Evolutionary conservation across 495 filamentous ascomycete species (phyloP).

Genomic region (Hypoxylon lienhwacheense): DNA sequence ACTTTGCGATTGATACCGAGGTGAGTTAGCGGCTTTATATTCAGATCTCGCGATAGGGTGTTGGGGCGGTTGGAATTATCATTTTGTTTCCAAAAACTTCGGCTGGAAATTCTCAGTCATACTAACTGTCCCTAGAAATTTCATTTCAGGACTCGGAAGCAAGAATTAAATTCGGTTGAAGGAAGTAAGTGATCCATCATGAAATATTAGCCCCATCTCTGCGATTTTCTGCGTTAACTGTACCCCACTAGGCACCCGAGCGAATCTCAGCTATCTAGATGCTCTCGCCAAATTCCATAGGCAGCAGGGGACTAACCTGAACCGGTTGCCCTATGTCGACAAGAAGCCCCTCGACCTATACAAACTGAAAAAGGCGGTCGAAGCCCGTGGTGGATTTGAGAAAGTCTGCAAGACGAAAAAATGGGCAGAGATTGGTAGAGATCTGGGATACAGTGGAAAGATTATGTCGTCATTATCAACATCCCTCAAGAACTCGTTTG

Average conservation of each 20-base stretch:
- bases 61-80: too few relatives aligned
- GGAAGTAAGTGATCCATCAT: conserved; percentile 70
- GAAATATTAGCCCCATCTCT: conserved; percentile 37
- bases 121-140: conserved; percentile 67
- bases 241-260: conserved; percentile 71
- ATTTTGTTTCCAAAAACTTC: too few relatives aligned
- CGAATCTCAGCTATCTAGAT: conserved; percentile 95
- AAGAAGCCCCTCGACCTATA: conserved; percentile 97
- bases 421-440: conserved; percentile 98
- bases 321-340: conserved; percentile 92
- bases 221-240: conserved; percentile 8
- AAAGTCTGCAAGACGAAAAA: conserved; percentile 96
- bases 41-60: neutral
- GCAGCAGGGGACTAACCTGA: conserved; percentile 91
- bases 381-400: conserved; percentile 89
- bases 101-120: neutral
- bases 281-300: conserved; percentile 96
- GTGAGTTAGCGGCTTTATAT: conserved; percentile 55
- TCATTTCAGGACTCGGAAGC: conserved; percentile 93
- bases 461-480: conserved; percentile 99
- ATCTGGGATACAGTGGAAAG: conserved; percentile 97
- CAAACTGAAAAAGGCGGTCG: conserved; percentile 94
- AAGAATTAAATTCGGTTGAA: conserved; percentile 98
- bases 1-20: conserved; percentile 96
- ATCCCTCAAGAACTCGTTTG: conserved; percentile 97